Evolutionary conservation across 305 asterid species (phyloP).

Genomic region (Stenogyne calaminthoides): DNA sequence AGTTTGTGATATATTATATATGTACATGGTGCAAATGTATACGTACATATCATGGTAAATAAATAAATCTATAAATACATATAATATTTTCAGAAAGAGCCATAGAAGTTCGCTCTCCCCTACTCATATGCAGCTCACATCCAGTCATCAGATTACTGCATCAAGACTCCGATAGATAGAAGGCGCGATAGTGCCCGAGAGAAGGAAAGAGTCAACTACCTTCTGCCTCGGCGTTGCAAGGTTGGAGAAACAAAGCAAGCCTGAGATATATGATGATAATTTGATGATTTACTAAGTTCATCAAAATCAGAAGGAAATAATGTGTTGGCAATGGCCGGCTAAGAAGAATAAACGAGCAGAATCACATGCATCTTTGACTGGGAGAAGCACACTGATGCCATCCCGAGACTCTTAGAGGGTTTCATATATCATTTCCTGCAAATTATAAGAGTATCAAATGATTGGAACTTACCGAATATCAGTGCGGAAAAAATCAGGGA

Average conservation of each 20-base stretch:
- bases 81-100: too few species aligned
- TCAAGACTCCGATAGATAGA: background rate
- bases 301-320: constrained; percentile 6
- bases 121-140: constrained; percentile 22
- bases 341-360: constrained; percentile 27
- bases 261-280: background rate
- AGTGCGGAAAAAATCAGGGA: background rate
- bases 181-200: background rate
- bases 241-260: background rate
- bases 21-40: background rate
- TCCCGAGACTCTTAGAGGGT: constrained; percentile 30
- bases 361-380: constrained; percentile 4
- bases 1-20: too few species aligned
- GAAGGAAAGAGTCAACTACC: background rate
- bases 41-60: too few species aligned
- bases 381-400: constrained; percentile 13
- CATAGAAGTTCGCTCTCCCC: background rate
- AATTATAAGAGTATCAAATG: background rate
- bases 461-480: too few species aligned
- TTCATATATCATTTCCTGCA: constrained; percentile 70
- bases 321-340: constrained; percentile 1
- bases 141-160: constrained; percentile 4
- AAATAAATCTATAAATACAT: too few species aligned
- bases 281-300: constrained; percentile 23
- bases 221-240: constrained; percentile 1